These are phyloP conservation scores for Microglena sp. DNA, from an alignment of 139 green algal genomes.

Conservation along the genomic window DNA sequence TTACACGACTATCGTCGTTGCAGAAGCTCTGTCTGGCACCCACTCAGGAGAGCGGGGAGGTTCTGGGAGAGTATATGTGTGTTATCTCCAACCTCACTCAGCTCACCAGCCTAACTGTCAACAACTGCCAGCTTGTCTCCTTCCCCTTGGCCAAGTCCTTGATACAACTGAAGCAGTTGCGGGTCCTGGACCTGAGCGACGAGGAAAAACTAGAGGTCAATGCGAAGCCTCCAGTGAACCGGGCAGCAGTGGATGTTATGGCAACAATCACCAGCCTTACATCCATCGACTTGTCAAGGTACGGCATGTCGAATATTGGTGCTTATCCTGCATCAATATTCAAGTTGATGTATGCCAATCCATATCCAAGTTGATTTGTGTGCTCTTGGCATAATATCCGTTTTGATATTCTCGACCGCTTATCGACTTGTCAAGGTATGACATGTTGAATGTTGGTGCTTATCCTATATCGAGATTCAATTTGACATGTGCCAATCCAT, in stretches of 20 bases:
- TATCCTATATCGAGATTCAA: too few species aligned
- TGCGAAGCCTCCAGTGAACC: not conserved
- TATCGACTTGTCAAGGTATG: too few species aligned
- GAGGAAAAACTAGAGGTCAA: not conserved
- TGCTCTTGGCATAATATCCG: too few species aligned
- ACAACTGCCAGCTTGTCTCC: slow-evolving; percentile 10
- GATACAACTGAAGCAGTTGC: slow-evolving; percentile 3
- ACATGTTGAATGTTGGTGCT: too few species aligned
- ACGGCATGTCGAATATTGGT: not conserved
- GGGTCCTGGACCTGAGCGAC: slow-evolving; percentile 22
- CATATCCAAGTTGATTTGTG: too few species aligned
- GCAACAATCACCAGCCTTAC: slow-evolving; percentile 9
- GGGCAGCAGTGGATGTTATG: not conserved
- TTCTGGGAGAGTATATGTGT: too few species aligned
- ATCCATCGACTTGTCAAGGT: slow-evolving; percentile 14
- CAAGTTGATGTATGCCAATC: too few species aligned
- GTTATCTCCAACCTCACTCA: slow-evolving; percentile 4
- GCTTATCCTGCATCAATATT: too few species aligned
- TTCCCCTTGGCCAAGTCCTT: slow-evolving; percentile 1
- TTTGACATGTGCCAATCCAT: too few species aligned
- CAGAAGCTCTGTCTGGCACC: slow-evolving; percentile 25
- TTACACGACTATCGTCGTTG: slow-evolving; percentile 14
- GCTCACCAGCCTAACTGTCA: slow-evolving; percentile 8
- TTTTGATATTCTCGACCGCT: too few species aligned
- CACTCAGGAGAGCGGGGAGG: slow-evolving; percentile 1